Evolutionary conservation across 306 rosid genomes (phyloP).

Genomic region (Vicia villosa): DNA sequence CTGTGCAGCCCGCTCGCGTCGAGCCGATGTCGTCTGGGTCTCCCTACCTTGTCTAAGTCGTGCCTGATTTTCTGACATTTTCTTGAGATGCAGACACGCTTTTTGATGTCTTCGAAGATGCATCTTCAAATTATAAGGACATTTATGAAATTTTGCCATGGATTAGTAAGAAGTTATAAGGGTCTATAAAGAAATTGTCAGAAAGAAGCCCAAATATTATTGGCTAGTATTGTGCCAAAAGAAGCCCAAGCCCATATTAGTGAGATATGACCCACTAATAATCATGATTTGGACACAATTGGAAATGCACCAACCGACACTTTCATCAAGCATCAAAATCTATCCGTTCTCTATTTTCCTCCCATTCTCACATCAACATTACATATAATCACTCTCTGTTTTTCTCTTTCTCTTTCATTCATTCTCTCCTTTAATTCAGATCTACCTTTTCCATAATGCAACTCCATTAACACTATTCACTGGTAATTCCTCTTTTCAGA

Average conservation of each 20-base stretch:
- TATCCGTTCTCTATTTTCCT: background rate
- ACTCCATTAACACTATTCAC: constrained; percentile 22
- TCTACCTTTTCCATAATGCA: constrained; percentile 41
- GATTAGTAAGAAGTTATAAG: no score
- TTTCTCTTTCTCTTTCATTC: constrained; percentile 8
- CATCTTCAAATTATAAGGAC: no score
- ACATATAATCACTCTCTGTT: constrained; percentile 9
- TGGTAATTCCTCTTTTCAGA: constrained; percentile 39
- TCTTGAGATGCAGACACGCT: no score
- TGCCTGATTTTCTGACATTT: no score
- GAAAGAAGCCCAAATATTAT: no score
- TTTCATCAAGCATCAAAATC: constrained; percentile 2
- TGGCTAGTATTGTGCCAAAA: constrained; percentile 22
- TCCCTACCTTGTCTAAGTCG: no score
- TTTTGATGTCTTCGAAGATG: no score
- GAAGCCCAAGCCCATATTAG: constrained; percentile 21
- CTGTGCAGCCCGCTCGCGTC: no score
- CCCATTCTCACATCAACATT: background rate
- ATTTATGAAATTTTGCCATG: no score
- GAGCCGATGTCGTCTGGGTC: no score
- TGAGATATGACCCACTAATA: constrained; percentile 18
- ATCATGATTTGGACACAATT: constrained; percentile 13
- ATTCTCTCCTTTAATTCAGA: constrained; percentile 33
- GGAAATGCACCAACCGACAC: constrained; percentile 48
- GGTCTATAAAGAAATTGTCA: no score